Evolutionary conservation across 805 yeast genomes (phyloP).

Genomic region (Candida insectorum): DNA sequence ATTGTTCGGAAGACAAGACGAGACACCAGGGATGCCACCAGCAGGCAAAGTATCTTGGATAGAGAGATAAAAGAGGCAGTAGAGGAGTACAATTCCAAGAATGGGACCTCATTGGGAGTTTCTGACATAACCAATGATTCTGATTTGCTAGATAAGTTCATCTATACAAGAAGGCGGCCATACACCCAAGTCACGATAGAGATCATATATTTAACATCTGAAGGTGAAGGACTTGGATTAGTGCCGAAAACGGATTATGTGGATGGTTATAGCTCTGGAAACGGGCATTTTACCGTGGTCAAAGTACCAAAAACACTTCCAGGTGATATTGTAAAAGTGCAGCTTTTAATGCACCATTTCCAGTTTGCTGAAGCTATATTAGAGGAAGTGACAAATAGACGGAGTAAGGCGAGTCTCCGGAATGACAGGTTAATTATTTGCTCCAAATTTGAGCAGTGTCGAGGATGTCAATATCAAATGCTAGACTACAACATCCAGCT

Average conservation of each 20-base stretch:
- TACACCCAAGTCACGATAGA: constrained; percentile 12
- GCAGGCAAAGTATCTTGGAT: constrained; percentile 20
- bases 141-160: constrained; percentile 19
- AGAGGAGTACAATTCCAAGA: constrained; percentile 3
- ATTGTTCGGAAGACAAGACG: no score
- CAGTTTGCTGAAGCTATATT: constrained; percentile 29
- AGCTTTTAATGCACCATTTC: constrained; percentile 26
- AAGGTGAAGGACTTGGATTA: constrained; percentile 37
- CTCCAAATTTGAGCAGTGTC: constrained; percentile 31
- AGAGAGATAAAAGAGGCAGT: constrained; percentile 25
- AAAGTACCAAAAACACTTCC: constrained; percentile 36
- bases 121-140: constrained; percentile 18
- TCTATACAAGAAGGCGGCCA: constrained; percentile 22
- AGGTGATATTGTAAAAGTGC: constrained; percentile 34
- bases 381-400: constrained; percentile 13
- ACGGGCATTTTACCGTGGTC: constrained; percentile 19
- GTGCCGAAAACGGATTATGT: constrained; percentile 19
- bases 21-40: constrained; percentile 28
- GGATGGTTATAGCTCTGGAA: background rate
- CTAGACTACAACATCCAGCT: constrained; percentile 36
- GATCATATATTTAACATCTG: constrained; percentile 25
- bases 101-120: constrained; percentile 6
- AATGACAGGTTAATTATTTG: constrained; percentile 28
- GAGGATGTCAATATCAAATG: constrained; percentile 45
- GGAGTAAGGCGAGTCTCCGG: constrained; percentile 14